phyloP scores from a whole-genome alignment of 2,329 filamentous ascomycete genomes.

The Sclerotinia minor region DNA sequence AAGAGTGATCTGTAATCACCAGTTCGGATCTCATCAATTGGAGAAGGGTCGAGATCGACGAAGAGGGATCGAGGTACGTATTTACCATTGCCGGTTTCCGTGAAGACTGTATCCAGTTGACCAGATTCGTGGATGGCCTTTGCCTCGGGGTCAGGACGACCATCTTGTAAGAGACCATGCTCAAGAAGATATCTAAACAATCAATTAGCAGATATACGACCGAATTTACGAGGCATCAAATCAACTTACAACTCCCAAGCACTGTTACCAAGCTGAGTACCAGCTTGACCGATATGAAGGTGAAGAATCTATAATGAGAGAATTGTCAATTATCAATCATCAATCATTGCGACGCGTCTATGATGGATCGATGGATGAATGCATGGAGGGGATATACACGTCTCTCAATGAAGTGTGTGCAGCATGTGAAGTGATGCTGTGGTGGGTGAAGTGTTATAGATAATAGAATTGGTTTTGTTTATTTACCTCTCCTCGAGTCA shows the following conservation, averaged over 20 bases:
- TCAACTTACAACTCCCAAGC: constrained; percentile 65
- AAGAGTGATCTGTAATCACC: constrained; percentile 63
- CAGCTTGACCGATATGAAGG: constrained; percentile 68
- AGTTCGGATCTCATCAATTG: constrained; percentile 67
- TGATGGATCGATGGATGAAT: not conserved
- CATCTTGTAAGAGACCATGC: constrained; percentile 63
- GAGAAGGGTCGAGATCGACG: constrained; percentile 65
- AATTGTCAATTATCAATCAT: constrained; percentile 19
- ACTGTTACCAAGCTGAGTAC: constrained; percentile 66
- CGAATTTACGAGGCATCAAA: constrained; percentile 15
- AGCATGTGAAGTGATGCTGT: not conserved
- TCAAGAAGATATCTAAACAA: constrained; percentile 61
- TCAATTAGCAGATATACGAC: not conserved
- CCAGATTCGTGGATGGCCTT: constrained; percentile 54
- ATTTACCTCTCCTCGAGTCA: constrained; percentile 34
- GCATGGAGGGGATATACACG: not conserved
- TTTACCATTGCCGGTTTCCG: constrained; percentile 63
- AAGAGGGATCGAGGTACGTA: constrained; percentile 69
- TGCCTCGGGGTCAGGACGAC: constrained; percentile 56
- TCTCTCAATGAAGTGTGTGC: not conserved
- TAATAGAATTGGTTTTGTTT: constrained; percentile 9
- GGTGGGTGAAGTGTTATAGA: not conserved
- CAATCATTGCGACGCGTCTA: constrained; percentile 19
- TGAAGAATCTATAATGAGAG: constrained; percentile 55
- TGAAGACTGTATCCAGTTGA: constrained; percentile 67